Evolutionary conservation across 371 early-diverging fungal genomes (phyloP).

Genomic region (Batkoa obscura): DNA sequence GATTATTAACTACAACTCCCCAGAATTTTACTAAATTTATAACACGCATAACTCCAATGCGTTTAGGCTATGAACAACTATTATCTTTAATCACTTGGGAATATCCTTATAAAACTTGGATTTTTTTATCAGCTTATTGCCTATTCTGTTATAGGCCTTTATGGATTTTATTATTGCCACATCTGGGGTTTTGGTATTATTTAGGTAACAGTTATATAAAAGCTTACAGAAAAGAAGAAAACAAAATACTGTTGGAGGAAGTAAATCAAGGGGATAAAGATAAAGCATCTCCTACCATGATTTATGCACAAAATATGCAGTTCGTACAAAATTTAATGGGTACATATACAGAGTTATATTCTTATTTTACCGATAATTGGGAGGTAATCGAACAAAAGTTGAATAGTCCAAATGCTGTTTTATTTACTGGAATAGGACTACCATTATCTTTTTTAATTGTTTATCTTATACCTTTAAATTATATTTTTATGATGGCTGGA

Average conservation of each 20-base stretch:
- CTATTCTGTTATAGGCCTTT: background rate
- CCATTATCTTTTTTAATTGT: background rate
- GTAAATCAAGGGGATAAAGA: background rate
- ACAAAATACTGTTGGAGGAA: too few species aligned
- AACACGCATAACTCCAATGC: background rate
- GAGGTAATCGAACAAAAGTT: background rate
- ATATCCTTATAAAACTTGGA: background rate
- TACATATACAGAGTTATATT: background rate
- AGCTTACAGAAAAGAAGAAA: too few species aligned
- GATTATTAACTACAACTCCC: background rate
- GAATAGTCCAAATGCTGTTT: background rate
- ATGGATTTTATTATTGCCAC: background rate
- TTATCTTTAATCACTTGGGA: constrained; percentile 4
- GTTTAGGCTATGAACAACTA: background rate
- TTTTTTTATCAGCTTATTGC: background rate
- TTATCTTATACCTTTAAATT: background rate
- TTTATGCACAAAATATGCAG: background rate
- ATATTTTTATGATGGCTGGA: background rate
- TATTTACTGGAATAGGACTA: background rate
- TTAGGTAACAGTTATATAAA: too few species aligned
- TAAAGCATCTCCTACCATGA: background rate
- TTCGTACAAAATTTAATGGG: background rate
- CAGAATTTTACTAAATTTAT: constrained; percentile 1
- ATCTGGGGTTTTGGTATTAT: background rate
- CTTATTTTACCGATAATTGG: background rate